Conservation (phyloP, 2,329 filamentous ascomycete genomes). For the Xylaria sp. region DNA sequence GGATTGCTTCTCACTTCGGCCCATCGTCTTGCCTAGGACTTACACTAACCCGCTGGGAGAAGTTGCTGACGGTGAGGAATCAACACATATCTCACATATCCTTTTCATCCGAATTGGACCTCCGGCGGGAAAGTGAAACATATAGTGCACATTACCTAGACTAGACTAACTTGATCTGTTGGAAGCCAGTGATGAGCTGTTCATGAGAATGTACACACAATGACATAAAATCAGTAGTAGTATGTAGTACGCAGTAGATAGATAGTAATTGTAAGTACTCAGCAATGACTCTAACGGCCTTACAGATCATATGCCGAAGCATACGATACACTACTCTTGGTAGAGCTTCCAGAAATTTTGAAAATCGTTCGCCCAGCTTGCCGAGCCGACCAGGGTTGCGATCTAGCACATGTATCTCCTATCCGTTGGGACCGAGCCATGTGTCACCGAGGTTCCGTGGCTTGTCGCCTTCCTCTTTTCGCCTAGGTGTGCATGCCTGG, state of each 20-base stretch:
- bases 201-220: not conserved
- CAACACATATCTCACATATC: not conserved
- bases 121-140: not conserved
- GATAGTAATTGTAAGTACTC: not conserved
- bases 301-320: not conserved
- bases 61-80: constrained; percentile 3
- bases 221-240: not conserved
- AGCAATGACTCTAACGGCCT: not conserved
- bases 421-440: constrained; percentile 34
- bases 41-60: not conserved
- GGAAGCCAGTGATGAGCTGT: not conserved
- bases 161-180: constrained; percentile 1
- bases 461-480: constrained; percentile 28
- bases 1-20: constrained; percentile 11
- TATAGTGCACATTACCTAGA: not conserved
- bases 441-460: constrained; percentile 32
- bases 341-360: constrained; percentile 24
- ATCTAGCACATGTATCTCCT: constrained; percentile 12
- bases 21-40: constrained; percentile 11
- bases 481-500: constrained; percentile 20
- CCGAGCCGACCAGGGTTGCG: constrained; percentile 8
- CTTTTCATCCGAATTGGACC: constrained; percentile 15
- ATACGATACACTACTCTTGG: not conserved
- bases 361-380: not conserved
- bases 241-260: not conserved